Percentiles rank a stretch among this genome's conserved stretches.
Conservation (phyloP, 2,329 filamentous ascomycete species). For the Teratosphaeria epicoccoides region DNA sequence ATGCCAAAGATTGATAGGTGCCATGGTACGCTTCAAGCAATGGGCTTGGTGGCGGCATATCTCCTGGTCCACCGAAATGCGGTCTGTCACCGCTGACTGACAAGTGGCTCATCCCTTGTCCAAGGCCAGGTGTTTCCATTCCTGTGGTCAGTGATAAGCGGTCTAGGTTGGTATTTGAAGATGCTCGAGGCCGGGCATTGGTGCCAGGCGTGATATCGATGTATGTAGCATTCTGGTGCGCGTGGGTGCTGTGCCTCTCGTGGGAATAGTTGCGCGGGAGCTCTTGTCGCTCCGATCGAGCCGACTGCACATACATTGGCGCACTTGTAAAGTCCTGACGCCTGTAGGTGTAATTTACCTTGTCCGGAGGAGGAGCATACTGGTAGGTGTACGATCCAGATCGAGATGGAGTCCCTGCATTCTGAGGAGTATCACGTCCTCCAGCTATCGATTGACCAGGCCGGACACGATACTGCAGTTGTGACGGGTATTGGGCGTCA, state of each 20-base stretch:
- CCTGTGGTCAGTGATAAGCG: constrained; percentile 12
- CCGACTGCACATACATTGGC: constrained; percentile 11
- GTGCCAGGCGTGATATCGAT: constrained; percentile 34
- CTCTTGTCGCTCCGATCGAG: constrained; percentile 1
- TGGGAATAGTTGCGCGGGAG: constrained; percentile 10
- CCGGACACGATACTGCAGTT: constrained; percentile 8
- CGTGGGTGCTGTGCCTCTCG: constrained; percentile 10
- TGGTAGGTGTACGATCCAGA: constrained; percentile 13
- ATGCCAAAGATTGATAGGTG: constrained; percentile 87
- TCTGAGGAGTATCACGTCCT: constrained; percentile 14
- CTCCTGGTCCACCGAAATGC: constrained; percentile 27
- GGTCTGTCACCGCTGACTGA: constrained; percentile 38
- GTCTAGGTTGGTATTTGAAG: constrained; percentile 8
- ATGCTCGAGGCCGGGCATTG: constrained; percentile 4
- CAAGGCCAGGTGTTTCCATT: constrained; percentile 26
- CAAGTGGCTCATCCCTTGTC: constrained; percentile 34
- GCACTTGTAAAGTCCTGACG: constrained; percentile 10
- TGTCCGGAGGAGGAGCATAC: constrained; percentile 32
- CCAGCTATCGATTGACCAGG: constrained; percentile 7
- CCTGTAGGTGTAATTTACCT: constrained; percentile 34
- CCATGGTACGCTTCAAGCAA: constrained; percentile 86
- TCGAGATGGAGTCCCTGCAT: constrained; percentile 14
- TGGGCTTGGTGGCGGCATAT: constrained; percentile 62
- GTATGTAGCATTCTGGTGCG: constrained; percentile 19
- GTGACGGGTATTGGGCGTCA: constrained; percentile 2